Conservation (phyloP, 2,329 filamentous ascomycete species). For the Xylaria sp. region DNA sequence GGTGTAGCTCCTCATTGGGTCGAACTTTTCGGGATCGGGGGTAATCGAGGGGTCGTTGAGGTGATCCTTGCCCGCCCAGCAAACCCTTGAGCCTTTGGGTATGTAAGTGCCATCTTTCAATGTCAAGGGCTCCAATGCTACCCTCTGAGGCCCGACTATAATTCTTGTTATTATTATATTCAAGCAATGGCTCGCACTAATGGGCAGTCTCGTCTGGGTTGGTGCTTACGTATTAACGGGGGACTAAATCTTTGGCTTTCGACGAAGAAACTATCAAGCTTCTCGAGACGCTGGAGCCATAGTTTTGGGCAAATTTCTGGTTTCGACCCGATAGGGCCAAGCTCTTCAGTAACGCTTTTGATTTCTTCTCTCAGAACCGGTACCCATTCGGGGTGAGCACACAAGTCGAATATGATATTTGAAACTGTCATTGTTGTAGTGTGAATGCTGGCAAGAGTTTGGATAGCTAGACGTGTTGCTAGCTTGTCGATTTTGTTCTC, state of each 20-base stretch:
- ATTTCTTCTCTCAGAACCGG: conserved; percentile 24
- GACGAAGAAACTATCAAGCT: conserved; percentile 24
- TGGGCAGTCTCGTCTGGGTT: no score
- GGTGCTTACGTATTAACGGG: conserved; percentile 10
- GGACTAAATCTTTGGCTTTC: conserved; percentile 22
- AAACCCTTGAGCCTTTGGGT: conserved; percentile 10
- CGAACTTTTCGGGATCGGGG: not conserved
- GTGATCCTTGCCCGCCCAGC: conserved; percentile 2
- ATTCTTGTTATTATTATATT: no score
- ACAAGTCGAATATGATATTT: conserved; percentile 25
- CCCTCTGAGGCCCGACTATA: conserved; percentile 15
- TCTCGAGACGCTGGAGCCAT: conserved; percentile 20
- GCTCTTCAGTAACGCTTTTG: not conserved
- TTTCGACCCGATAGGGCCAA: not conserved
- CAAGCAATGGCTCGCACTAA: no score
- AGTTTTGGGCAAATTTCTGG: not conserved
- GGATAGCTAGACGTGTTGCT: not conserved
- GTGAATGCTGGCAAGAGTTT: conserved; percentile 18
- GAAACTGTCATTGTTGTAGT: not conserved
- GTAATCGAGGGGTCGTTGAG: not conserved
- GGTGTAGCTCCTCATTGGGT: conserved; percentile 3
- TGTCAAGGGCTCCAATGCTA: conserved; percentile 1
- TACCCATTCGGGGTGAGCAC: conserved; percentile 26
- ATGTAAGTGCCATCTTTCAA: conserved; percentile 21
- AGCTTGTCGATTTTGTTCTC: conserved; percentile 14